Evolutionary conservation across 257 asterid genomes (phyloP), one percentile per base, ranked within the genome.

Genomic region (Ophiorrhiza pumila): DNA sequence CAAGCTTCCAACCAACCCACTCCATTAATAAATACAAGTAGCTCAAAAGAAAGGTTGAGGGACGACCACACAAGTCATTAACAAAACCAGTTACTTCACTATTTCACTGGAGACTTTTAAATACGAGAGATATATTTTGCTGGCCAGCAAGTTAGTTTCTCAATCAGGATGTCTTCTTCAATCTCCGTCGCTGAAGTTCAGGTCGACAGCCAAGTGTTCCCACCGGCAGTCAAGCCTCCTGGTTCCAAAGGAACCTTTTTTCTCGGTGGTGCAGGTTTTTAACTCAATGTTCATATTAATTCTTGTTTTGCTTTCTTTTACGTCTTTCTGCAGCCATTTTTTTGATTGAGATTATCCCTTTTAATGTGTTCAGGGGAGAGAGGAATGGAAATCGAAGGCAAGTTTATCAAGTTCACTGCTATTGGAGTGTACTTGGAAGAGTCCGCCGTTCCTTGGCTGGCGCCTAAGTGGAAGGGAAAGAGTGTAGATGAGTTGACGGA

Each of bases 181-280:
- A 57, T 67, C 57, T 69, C 83, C 29, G 87, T 89, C 55, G 59
- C 88, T 62, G 62, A 76, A 55, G 55, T 90, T 60, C 79, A 84
- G 56, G 89, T 94, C 68, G 97, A 88, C 4, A 70, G 83, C 80
- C 41, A 18, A 27, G 83, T 82, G 34, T 94, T 94, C 58, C 87
- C 95, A 47, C 68, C 95, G 37, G 59, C 87, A 23, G 88, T 76
- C 52, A 90, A 79, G 74, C 89, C 97, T 2, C 92, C 96, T 43
- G 95, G 88, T 63, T 84, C 93, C 43, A 32, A 49, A 15, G 81
- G 80, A 29, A 52, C 89, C 12, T 67, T 91, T 29, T 83, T 91
- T 74, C 99, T 94, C 71, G 97, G 86, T 46, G 99, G 99, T 69
- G 98, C 96, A 80, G 98, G 98, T 92, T 45, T 17, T 8, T 50